Base-by-base conservation (phyloP, 2,329 filamentous ascomycete species). In the Pleomassaria siparia region DNA sequence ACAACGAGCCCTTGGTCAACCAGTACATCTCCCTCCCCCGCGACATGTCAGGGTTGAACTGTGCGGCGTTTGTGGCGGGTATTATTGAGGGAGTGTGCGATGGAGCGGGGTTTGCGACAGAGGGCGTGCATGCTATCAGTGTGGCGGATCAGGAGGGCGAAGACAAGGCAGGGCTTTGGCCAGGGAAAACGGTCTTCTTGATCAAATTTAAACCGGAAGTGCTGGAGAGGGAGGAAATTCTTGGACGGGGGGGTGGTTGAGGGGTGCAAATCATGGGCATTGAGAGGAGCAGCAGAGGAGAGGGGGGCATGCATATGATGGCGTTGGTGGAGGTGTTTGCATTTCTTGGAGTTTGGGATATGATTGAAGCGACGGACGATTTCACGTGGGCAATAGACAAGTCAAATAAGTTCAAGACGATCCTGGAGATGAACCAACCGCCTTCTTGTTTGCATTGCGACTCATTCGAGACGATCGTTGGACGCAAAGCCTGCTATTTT, bases 1-100 rank as follows among this genome's bases (percentile, higher is more conserved):
- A 99, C 75, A 97, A 99, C 74, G 94, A 97, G 70, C 94, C 94
- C 18, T 80, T 97, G 42, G 92, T 97, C 30, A 97, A 96, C 73
- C 86, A 87, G 53, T 97, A 94, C 75, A 88, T 99, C 66, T 90
- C 85, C 62, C 87, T 97, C 44, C 94, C 94, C 13, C 87, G 87
- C 64, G 94, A 99, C 74, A 95, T 99, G 89, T 91, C 83, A 73
- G 89, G 94, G 80, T 80, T 99, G 64, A 97, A 96, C 72, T 96
- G 92, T 72, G 94, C 92, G 15, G 94, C 94, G 9, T 99, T 89
- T 67, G 91, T 96, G 16, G 94, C 94, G 1, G 94, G 94, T 15
- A 88, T 99, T 54, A 86, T 99, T 47, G 94, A 99, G 79, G 94
- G 94, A 18, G 86, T 96, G 10, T 96, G 94, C 72, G 94, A 97